Conservation (phyloP, 805 yeast genomes). For the Suhomyces kilbournensis region DNA sequence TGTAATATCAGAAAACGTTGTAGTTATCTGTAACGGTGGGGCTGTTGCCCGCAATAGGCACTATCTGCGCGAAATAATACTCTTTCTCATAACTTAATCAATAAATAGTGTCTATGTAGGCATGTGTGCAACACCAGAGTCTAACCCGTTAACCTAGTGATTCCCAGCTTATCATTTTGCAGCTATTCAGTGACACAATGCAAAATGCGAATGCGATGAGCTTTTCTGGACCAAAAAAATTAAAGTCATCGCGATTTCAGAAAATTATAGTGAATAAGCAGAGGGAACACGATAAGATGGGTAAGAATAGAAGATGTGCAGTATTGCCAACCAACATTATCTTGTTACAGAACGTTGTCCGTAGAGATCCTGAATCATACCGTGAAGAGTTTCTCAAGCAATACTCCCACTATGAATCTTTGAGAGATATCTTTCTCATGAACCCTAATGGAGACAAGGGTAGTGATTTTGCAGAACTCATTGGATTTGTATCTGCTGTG, state of each 20-base stretch:
- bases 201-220: background rate
- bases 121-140: background rate
- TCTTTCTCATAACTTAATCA: no score
- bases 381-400: slow-evolving; percentile 92
- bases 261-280: background rate
- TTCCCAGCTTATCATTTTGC: background rate
- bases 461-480: slow-evolving; percentile 73
- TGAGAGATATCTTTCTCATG: slow-evolving; percentile 79
- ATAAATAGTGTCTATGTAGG: no score
- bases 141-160: background rate
- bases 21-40: background rate
- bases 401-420: slow-evolving; percentile 86
- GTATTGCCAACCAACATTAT: slow-evolving; percentile 90
- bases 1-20: background rate
- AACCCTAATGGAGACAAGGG: slow-evolving; percentile 60
- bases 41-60: no score
- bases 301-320: slow-evolving; percentile 85
- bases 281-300: slow-evolving; percentile 51
- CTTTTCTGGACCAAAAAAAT: background rate
- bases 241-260: background rate
- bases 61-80: background rate
- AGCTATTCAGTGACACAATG: background rate
- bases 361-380: slow-evolving; percentile 92
- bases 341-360: slow-evolving; percentile 83
- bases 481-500: slow-evolving; percentile 90